These are phyloP conservation scores for Linaria vulgaris DNA, from an alignment of 257 asterid species.

Conservation along the genomic window DNA sequence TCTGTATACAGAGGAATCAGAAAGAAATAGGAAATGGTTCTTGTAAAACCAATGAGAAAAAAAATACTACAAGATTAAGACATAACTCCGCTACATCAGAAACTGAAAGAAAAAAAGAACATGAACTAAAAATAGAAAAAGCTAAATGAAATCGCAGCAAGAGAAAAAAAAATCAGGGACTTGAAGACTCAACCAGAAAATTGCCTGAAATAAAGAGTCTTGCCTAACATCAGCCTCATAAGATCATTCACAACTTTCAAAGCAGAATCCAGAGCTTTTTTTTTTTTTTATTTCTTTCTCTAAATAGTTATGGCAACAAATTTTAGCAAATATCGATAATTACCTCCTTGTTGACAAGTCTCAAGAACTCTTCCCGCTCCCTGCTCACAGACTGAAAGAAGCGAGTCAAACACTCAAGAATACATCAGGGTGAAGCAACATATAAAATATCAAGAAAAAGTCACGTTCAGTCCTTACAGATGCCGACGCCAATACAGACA, in stretches of 20 bases:
- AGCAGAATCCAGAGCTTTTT: not conserved
- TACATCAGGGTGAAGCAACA: slow-evolving; percentile 24
- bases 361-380: slow-evolving; percentile 96
- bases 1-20: slow-evolving; percentile 1
- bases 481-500: slow-evolving; percentile 90
- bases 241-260: not conserved
- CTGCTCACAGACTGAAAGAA: slow-evolving; percentile 87
- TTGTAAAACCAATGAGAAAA: not conserved
- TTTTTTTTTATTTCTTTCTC: too few relatives aligned
- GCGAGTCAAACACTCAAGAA: slow-evolving; percentile 27
- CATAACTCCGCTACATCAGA: not conserved
- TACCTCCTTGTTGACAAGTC: slow-evolving; percentile 98
- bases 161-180: slow-evolving; percentile 6
- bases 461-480: slow-evolving; percentile 53
- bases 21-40: slow-evolving; percentile 14
- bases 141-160: slow-evolving; percentile 6
- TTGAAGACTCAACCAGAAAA: slow-evolving; percentile 6
- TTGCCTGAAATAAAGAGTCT: not conserved
- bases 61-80: not conserved
- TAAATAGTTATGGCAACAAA: slow-evolving; percentile 10
- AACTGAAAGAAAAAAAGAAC: slow-evolving; percentile 7
- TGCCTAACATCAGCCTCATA: slow-evolving; percentile 10
- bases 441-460: slow-evolving; percentile 20
- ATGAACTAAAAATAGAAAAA: slow-evolving; percentile 18
- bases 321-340: slow-evolving; percentile 17